Conservation (phyloP, 1,139 yeast genomes). For the Nakaseomyces sp. region DNA sequence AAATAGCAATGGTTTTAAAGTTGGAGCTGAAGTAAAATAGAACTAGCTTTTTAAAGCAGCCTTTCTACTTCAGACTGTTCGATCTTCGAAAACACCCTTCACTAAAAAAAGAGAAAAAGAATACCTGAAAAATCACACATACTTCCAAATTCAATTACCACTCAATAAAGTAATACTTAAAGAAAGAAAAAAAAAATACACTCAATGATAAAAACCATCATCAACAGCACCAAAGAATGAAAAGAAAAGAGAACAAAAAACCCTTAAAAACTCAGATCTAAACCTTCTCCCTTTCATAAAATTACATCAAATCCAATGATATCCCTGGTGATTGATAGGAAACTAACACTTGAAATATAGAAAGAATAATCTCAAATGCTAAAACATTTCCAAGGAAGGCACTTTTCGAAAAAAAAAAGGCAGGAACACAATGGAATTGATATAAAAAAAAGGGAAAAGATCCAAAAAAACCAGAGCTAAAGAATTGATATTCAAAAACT, state of each 20-base stretch:
- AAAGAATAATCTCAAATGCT: background rate
- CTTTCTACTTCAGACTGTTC: background rate
- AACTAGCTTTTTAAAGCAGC: no score
- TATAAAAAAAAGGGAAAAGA: background rate
- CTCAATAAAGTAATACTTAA: background rate
- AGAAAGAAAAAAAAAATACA: background rate
- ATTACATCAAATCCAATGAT: no score
- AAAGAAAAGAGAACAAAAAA: no score
- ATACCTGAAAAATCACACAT: background rate
- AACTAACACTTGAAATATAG: background rate
- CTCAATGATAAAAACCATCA: background rate
- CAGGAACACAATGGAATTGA: background rate
- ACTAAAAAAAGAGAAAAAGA: background rate
- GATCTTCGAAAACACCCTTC: constrained; percentile 1
- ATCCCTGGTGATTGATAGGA: background rate
- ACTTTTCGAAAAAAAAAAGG: background rate
- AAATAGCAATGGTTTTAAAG: constrained; percentile 88
- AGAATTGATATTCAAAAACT: background rate
- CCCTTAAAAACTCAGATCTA: no score
- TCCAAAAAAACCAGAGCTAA: background rate
- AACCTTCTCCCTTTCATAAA: no score
- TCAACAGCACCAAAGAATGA: no score
- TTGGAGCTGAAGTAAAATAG: constrained; percentile 32
- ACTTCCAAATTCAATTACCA: background rate
- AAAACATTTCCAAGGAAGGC: constrained; percentile 2